Evolutionary conservation across 345 rosid genomes (phyloP), one percentile per base, ranked within the genome.

Genomic region (Physaria fendleri): DNA sequence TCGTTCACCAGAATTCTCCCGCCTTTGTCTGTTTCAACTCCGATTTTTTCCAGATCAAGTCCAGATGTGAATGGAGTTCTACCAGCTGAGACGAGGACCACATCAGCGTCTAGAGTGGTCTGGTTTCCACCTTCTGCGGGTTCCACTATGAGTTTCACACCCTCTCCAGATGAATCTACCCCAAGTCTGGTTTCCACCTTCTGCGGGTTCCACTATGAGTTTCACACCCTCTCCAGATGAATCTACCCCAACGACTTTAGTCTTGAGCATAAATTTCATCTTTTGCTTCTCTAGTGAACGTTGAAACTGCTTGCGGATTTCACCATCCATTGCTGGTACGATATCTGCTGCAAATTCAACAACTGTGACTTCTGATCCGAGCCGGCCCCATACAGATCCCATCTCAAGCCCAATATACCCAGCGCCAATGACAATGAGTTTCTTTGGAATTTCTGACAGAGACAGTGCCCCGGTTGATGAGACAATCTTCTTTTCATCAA

Each of bases 341-440:
- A 94, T 90, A 58, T 90, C 99, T 0, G 88, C 59, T 20, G 87
- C 97, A 77, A 90, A 94, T 82, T 94, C 99, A 62, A 94, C 96
- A 50, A 94, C 99, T 12, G 99, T 90, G 40, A 94, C 99, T 70
- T 85, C 96, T 30, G 97, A 94, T 47, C 97, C 99, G 2, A 94
- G 78, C 15, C 97, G 78, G 21, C 81, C 84, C 99, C 97, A 90
- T 7, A 90, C 97, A 14, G 99, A 94, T 28, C 97, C 99, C 97
- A 94, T 82, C 90, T 94, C 97, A 22, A 90, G 92, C 56, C 99
- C 99, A 58, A 94, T 94, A 79, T 87, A 87, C 24, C 99, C 99
- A 23, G 99, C 99, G 15, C 99, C 99, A 65, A 94, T 80, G 51
- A 94, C 99, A 18, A 94, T 87, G 12, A 94, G 87, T 72, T 82